phyloP scores from a whole-genome alignment of 192 early-diverging fungal genomes.

The Podila clonocystis region DNA sequence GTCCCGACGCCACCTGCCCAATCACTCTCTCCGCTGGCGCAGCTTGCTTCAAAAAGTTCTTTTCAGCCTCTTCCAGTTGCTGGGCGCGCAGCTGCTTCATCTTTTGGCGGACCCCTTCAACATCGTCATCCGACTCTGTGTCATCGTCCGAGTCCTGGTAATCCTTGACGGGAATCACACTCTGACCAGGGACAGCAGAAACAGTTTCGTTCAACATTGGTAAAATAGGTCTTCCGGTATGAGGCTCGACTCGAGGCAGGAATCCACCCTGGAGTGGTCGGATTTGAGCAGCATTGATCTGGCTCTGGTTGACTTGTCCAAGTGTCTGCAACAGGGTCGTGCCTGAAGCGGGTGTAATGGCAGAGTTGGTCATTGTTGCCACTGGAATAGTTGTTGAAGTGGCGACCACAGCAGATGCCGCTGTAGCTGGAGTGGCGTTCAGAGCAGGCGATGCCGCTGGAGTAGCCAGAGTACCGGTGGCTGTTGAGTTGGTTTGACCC shows the following conservation, averaged over 20 bases:
- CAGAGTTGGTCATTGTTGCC: slow-evolving; percentile 12
- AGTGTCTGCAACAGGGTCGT: slow-evolving; percentile 25
- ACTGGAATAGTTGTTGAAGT: slow-evolving; percentile 17
- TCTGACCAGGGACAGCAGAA: slow-evolving; percentile 48
- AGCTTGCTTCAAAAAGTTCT: slow-evolving; percentile 31
- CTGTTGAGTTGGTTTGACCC: slow-evolving; percentile 12
- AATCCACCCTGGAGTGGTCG: slow-evolving; percentile 51
- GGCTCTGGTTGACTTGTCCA: slow-evolving; percentile 32
- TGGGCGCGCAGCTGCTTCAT: slow-evolving; percentile 59
- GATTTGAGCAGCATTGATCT: slow-evolving; percentile 25
- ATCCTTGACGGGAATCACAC: slow-evolving; percentile 45
- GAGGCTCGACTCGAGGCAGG: slow-evolving; percentile 38
- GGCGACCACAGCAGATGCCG: not conserved
- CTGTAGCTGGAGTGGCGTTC: not conserved
- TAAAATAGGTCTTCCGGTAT: slow-evolving; percentile 45
- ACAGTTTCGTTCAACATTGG: slow-evolving; percentile 52
- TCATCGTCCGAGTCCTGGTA: slow-evolving; percentile 56
- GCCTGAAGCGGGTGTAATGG: slow-evolving; percentile 7
- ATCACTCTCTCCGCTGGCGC: not conserved
- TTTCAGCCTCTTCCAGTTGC: slow-evolving; percentile 42
- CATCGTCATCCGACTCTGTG: slow-evolving; percentile 65
- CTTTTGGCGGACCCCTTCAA: slow-evolving; percentile 58
- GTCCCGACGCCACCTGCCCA: slow-evolving; percentile 11
- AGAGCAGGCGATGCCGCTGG: slow-evolving; percentile 1
- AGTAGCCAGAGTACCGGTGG: not conserved